phyloP scores from a whole-genome alignment of 495 filamentous ascomycete genomes.

The Podospora australis region DNA sequence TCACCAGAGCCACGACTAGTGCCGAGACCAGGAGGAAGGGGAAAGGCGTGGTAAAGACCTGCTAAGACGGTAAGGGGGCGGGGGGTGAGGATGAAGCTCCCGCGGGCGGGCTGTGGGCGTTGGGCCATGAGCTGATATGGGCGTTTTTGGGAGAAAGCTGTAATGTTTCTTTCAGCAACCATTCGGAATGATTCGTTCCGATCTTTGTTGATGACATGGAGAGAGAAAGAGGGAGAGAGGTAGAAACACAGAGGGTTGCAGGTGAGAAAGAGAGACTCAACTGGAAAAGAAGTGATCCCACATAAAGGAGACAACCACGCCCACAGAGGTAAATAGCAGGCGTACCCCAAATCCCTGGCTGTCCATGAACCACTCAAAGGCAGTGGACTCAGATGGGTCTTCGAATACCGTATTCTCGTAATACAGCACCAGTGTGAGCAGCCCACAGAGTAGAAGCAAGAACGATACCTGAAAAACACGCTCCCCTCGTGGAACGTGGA shows the following conservation, averaged over 20 bases:
- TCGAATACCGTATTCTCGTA: background rate
- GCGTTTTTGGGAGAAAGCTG: background rate
- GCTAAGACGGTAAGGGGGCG: background rate
- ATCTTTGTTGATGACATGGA: background rate
- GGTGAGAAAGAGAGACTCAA: constrained; percentile 5
- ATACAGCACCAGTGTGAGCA: background rate
- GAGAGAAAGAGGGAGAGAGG: background rate
- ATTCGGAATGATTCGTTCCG: no score
- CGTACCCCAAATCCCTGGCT: constrained; percentile 34
- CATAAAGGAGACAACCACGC: constrained; percentile 32
- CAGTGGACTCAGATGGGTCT: background rate
- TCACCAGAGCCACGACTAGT: no score
- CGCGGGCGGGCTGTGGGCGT: background rate
- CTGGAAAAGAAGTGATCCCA: constrained; percentile 31
- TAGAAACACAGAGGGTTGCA: background rate
- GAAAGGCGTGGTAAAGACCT: background rate
- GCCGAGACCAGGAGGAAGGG: no score
- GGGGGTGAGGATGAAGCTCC: background rate
- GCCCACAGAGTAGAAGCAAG: background rate
- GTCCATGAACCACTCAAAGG: constrained; percentile 38
- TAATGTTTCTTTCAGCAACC: no score
- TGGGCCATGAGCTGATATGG: background rate
- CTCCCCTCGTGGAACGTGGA: background rate
- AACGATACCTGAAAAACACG: background rate
- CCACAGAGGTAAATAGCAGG: constrained; percentile 36